These are phyloP conservation scores for Ophiostoma perfectum DNA, from an alignment of 2,329 filamentous ascomycete species.

Conservation along the genomic window DNA sequence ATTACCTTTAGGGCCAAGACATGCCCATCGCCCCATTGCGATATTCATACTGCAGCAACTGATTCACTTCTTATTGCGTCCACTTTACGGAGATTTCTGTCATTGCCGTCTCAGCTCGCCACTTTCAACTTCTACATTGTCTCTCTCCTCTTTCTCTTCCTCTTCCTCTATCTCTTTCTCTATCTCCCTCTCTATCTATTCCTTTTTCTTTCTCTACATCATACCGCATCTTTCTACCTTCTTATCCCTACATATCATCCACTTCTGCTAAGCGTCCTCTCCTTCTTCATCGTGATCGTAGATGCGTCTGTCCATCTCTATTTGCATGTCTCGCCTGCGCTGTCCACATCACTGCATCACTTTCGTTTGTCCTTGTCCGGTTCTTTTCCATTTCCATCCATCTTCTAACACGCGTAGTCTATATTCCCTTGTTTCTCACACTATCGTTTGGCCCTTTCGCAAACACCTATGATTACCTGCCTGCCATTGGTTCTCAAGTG, in stretches of 20 bases:
- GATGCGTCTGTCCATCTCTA: neutral
- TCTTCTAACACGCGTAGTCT: neutral
- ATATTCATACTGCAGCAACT: neutral
- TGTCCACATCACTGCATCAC: neutral
- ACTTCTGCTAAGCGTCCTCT: too few species aligned
- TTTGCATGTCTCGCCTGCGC: slow-evolving; percentile 4
- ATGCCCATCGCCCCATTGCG: neutral
- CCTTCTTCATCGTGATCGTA: neutral
- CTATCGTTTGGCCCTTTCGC: neutral
- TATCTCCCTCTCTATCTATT: neutral
- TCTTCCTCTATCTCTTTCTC: neutral
- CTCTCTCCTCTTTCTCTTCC: neutral
- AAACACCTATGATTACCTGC: too few species aligned
- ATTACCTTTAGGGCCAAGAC: neutral
- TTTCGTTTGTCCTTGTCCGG: neutral
- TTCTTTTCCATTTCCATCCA: neutral
- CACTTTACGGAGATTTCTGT: neutral
- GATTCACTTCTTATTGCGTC: neutral
- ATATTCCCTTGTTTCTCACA: neutral
- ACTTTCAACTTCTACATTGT: neutral
- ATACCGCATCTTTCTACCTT: neutral
- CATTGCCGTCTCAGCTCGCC: neutral
- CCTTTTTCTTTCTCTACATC: neutral
- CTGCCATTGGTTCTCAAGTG: neutral
- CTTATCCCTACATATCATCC: neutral